Conservation (phyloP, 352 stramenopile species). For the Phytophthora parvispora region DNA sequence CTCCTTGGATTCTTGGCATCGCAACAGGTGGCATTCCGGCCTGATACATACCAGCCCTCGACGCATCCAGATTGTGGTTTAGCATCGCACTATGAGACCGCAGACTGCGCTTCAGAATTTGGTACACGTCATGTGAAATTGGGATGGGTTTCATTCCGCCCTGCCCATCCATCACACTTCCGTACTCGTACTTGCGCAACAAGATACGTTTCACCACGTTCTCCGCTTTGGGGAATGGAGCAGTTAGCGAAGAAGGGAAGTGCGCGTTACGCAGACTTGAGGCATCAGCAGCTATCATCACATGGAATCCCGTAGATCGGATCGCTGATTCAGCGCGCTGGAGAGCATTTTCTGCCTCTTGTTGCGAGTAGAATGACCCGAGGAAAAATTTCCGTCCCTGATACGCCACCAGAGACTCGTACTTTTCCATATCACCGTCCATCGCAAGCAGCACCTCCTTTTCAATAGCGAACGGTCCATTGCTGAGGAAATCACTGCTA, state of each 20-base stretch:
- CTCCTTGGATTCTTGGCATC: conserved; percentile 34
- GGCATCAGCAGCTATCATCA: conserved; percentile 33
- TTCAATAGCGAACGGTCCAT: conserved; percentile 58
- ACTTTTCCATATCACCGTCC: conserved; percentile 59
- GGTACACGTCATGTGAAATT: conserved; percentile 60
- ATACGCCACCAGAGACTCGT: conserved; percentile 56
- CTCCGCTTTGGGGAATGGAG: conserved; percentile 54
- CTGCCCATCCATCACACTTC: conserved; percentile 41
- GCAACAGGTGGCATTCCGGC: conserved; percentile 23
- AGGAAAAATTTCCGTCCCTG: conserved; percentile 60
- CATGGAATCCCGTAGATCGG: conserved; percentile 43
- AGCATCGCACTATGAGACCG: conserved; percentile 29
- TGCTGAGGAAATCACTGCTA: conserved; percentile 37
- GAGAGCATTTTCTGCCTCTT: conserved; percentile 58
- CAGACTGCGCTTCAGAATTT: conserved; percentile 39
- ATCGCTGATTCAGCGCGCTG: conserved; percentile 46
- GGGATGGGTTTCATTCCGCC: conserved; percentile 41
- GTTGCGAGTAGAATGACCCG: conserved; percentile 55
- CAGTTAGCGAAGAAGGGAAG: conserved; percentile 47
- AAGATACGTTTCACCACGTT: conserved; percentile 50
- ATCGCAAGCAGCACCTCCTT: conserved; percentile 51
- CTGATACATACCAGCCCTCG: conserved; percentile 22
- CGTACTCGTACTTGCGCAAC: conserved; percentile 65
- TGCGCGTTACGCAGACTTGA: conserved; percentile 28
- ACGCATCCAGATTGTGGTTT: conserved; percentile 24